A percentile compares a stretch with the other conserved stretches of the same genome.
Evolutionary conservation across 2,329 filamentous ascomycete genomes (phyloP).

Genomic region (Aureobasidium sp.): DNA sequence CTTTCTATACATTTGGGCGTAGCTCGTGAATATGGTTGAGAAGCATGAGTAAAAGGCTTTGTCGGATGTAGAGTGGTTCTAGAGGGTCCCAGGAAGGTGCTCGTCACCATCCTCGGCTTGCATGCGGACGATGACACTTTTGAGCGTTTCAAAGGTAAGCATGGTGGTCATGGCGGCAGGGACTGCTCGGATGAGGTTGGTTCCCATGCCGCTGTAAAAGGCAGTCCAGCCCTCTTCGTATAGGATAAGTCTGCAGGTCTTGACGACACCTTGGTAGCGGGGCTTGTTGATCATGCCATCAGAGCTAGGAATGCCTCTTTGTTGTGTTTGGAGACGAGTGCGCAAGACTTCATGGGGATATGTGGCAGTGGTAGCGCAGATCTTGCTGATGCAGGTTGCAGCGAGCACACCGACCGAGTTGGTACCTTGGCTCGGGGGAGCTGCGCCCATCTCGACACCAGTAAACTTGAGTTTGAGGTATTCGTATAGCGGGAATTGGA

Average conservation of each 20-base stretch:
- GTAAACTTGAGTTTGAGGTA: constrained; percentile 87
- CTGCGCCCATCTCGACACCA: constrained; percentile 76
- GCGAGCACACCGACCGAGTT: constrained; percentile 75
- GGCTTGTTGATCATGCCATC: constrained; percentile 49
- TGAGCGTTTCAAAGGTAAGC: constrained; percentile 84
- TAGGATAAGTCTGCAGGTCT: constrained; percentile 78
- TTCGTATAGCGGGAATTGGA: constrained; percentile 95
- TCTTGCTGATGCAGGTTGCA: constrained; percentile 88
- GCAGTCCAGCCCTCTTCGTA: constrained; percentile 90
- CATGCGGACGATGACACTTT: constrained; percentile 46
- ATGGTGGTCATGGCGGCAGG: constrained; percentile 96
- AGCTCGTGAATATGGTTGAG: constrained; percentile 4
- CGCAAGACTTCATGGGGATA: constrained; percentile 97
- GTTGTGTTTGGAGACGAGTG: constrained; percentile 88
- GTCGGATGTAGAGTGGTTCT: neutral
- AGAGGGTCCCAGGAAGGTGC: neutral
- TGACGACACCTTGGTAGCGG: constrained; percentile 69
- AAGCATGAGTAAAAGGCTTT: neutral
- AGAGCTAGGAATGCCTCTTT: constrained; percentile 47
- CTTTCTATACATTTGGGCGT: constrained; percentile 13
- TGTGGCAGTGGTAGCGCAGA: constrained; percentile 87
- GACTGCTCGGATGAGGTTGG: constrained; percentile 93
- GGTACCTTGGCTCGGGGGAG: constrained; percentile 37
- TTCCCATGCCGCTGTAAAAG: constrained; percentile 95
- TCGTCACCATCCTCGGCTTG: constrained; percentile 42